Percentiles rank a stretch among this genome's conserved stretches.
phyloP scores from a whole-genome alignment of 2,329 filamentous ascomycete genomes.

The Nemania bipapillata region DNA sequence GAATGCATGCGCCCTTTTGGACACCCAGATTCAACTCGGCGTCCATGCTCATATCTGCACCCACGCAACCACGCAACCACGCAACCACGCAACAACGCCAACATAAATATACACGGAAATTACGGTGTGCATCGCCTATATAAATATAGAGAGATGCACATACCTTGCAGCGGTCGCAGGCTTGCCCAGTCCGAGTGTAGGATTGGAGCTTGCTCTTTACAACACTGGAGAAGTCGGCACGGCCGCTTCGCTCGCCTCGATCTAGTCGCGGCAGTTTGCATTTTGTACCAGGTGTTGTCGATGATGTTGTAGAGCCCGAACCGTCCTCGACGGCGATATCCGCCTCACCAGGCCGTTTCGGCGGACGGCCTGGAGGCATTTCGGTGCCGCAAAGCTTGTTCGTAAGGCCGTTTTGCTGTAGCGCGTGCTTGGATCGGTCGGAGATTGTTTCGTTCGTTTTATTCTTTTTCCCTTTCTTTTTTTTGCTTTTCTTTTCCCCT shows the following conservation, averaged over 20 bases:
- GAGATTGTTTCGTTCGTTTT: neutral
- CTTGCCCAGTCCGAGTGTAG: constrained; percentile 78
- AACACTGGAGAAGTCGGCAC: constrained; percentile 64
- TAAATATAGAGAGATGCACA: constrained; percentile 41
- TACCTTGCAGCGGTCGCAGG: constrained; percentile 89
- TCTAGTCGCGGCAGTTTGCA: constrained; percentile 63
- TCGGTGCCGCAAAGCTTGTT: constrained; percentile 37
- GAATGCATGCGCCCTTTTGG: constrained; percentile 8
- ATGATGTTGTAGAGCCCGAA: constrained; percentile 35
- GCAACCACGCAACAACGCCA: constrained; percentile 1
- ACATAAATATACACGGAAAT: neutral
- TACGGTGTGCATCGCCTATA: neutral
- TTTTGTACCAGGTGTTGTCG: constrained; percentile 47
- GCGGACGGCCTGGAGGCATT: constrained; percentile 57
- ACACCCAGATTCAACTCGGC: neutral
- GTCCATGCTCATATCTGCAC: neutral
- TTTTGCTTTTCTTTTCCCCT: constrained; percentile 1
- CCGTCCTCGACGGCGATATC: constrained; percentile 53
- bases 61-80: neutral
- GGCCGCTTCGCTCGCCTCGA: constrained; percentile 52
- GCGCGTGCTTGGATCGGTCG: constrained; percentile 13
- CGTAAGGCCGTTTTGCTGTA: constrained; percentile 22
- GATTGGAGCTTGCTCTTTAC: constrained; percentile 67
- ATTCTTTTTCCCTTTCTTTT: neutral
- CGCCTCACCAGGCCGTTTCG: constrained; percentile 59